Evolutionary conservation across 2,329 filamentous ascomycete species (phyloP).

Genomic region (Cordyceps fumosorosea): DNA sequence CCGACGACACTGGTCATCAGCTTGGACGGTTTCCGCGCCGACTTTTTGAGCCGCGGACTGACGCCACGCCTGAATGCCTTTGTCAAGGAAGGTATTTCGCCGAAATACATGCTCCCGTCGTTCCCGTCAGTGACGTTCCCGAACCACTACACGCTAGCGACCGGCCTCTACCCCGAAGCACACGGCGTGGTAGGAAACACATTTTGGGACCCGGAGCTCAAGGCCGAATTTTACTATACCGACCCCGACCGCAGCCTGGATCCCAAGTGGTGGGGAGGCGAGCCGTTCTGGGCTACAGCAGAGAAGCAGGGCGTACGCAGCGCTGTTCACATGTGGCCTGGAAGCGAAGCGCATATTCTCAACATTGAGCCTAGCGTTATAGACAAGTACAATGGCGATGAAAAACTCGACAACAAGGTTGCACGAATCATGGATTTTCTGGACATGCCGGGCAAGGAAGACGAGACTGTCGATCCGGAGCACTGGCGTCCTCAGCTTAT

Average conservation of each 20-base stretch:
- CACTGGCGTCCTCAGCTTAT: constrained; percentile 79
- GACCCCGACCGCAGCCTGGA: constrained; percentile 69
- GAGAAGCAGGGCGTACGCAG: constrained; percentile 72
- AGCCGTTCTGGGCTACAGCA: constrained; percentile 90
- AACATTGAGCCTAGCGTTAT: constrained; percentile 70
- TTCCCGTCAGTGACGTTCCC: constrained; percentile 97
- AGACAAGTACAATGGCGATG: constrained; percentile 77
- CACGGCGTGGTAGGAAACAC: constrained; percentile 91
- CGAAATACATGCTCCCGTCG: constrained; percentile 85
- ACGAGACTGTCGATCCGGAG: constrained; percentile 39
- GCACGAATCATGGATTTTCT: constrained; percentile 73
- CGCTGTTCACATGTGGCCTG: constrained; percentile 98
- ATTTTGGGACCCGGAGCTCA: constrained; percentile 78
- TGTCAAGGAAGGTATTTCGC: constrained; percentile 76
- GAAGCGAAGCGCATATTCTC: constrained; percentile 80
- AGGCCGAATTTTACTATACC: constrained; percentile 84
- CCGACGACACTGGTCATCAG: constrained; percentile 93
- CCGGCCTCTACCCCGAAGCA: constrained; percentile 84
- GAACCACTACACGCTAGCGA: constrained; percentile 90
- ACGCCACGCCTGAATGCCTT: constrained; percentile 78
- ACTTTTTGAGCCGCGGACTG: constrained; percentile 77
- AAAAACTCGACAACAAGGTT: constrained; percentile 69
- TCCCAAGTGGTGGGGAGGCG: constrained; percentile 89
- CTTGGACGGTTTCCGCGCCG: constrained; percentile 90
- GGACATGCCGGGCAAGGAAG: constrained; percentile 70